phyloP scores from a whole-genome alignment of 768 basidiomycete species.

The Exidia glandulosa region DNA sequence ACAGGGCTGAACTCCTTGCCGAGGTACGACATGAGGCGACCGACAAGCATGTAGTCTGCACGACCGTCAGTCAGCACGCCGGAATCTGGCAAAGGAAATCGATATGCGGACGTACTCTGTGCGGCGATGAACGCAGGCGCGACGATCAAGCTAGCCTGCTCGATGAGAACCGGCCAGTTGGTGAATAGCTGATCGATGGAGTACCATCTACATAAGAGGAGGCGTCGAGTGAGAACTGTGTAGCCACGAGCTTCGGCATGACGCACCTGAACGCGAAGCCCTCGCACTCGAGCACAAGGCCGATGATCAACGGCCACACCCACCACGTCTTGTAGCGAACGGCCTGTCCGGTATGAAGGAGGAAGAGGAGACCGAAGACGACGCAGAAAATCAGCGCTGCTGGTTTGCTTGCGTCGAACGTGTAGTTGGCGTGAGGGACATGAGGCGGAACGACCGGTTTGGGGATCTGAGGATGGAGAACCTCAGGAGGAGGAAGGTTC shows the following conservation, averaged over 20 bases:
- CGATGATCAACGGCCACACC: constrained; percentile 1
- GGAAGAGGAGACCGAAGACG: background rate
- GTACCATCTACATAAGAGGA: background rate
- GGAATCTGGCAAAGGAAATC: background rate
- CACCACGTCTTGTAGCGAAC: background rate
- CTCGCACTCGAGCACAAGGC: background rate
- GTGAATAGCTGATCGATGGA: constrained; percentile 3
- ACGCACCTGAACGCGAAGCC: constrained; percentile 3
- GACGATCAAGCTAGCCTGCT: constrained; percentile 4
- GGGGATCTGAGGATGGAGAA: too few species aligned
- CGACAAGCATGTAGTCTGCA: constrained; percentile 9
- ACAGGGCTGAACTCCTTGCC: constrained; percentile 3
- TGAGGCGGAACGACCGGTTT: too few species aligned
- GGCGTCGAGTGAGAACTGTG: background rate
- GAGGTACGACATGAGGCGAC: constrained; percentile 7
- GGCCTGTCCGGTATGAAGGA: constrained; percentile 1
- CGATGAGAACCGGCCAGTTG: constrained; percentile 1
- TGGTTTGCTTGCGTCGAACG: constrained; percentile 1
- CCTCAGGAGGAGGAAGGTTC: too few species aligned
- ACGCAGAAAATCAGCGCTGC: constrained; percentile 2
- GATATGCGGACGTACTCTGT: constrained; percentile 1
- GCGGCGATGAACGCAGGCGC: constrained; percentile 9
- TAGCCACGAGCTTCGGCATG: background rate
- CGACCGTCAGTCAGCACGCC: background rate
- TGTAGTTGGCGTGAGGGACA: background rate